Percentiles rank a stretch among this genome's conserved stretches.
Conservation (phyloP, 805 yeast genomes). For the Henningerozyma blattae region DNA sequence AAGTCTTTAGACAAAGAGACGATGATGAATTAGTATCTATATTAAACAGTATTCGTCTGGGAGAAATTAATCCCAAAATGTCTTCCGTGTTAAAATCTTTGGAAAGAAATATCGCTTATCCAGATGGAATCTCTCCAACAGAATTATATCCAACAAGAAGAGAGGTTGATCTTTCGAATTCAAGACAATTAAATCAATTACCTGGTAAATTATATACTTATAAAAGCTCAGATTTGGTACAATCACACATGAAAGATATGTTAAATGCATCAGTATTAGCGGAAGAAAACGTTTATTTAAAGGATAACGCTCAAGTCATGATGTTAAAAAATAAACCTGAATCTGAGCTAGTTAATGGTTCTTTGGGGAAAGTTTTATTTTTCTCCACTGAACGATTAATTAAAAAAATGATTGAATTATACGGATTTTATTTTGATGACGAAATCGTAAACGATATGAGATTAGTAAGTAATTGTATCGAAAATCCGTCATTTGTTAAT, state of each 20-base stretch:
- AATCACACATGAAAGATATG: constrained; percentile 20
- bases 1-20: constrained; percentile 82
- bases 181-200: constrained; percentile 35
- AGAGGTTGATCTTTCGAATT: constrained; percentile 76
- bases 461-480: constrained; percentile 24
- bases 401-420: constrained; percentile 13
- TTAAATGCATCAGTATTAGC: constrained; percentile 60
- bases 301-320: constrained; percentile 91
- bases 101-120: constrained; percentile 43
- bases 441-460: constrained; percentile 22
- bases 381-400: constrained; percentile 23
- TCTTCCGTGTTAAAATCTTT: constrained; percentile 37
- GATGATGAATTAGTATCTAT: constrained; percentile 65
- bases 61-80: constrained; percentile 43
- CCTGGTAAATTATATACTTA: constrained; percentile 36
- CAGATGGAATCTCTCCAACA: constrained; percentile 79
- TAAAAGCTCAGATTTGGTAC: constrained; percentile 33
- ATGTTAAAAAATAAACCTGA: constrained; percentile 72
- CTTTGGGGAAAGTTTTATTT: constrained; percentile 60
- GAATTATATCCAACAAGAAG: constrained; percentile 76
- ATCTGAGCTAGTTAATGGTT: constrained; percentile 69
- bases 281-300: constrained; percentile 46
- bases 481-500: constrained; percentile 8
- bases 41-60: constrained; percentile 71
- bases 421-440: constrained; percentile 13